These are phyloP conservation scores for Rhizophora apiculata DNA, from an alignment of 345 rosid genomes.

Conservation along the genomic window DNA sequence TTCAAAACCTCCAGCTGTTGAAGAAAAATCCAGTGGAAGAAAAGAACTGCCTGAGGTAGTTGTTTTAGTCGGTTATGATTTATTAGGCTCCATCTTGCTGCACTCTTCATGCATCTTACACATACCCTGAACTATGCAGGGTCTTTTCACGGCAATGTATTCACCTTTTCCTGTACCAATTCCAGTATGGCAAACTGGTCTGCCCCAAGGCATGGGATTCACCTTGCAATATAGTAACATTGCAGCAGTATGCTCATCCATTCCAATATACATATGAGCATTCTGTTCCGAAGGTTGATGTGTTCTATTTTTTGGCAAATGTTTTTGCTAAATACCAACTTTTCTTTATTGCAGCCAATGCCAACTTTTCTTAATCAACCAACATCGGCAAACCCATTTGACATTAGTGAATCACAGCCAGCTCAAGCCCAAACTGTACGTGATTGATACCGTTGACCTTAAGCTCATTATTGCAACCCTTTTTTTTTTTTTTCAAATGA, in stretches of 20 bases:
- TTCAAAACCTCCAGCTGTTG: conserved; percentile 37
- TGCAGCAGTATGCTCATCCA: conserved; percentile 42
- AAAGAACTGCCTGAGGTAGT: conserved; percentile 74
- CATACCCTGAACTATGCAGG: conserved; percentile 45
- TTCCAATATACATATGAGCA: conserved; percentile 9
- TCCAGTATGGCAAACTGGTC: conserved; percentile 78
- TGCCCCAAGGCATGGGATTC: conserved; percentile 57
- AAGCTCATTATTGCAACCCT: neutral
- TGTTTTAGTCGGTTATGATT: neutral
- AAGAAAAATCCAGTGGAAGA: conserved; percentile 56
- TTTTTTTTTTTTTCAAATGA: neutral
- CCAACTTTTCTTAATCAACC: conserved; percentile 48
- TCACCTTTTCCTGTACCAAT: conserved; percentile 48
- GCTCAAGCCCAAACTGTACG: conserved; percentile 61
- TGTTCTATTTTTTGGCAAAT: conserved; percentile 3
- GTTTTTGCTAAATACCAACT: neutral
- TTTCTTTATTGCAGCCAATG: conserved; percentile 46
- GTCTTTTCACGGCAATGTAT: conserved; percentile 61
- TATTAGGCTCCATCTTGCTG: neutral
- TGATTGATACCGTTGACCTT: conserved; percentile 19
- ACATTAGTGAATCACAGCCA: conserved; percentile 46
- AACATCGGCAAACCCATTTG: conserved; percentile 83
- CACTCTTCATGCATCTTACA: neutral
- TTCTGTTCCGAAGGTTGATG: conserved; percentile 1
- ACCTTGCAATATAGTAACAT: conserved; percentile 54